phyloP scores from a whole-genome alignment of 768 basidiomycete genomes.

The Sarcodon aspratus region DNA sequence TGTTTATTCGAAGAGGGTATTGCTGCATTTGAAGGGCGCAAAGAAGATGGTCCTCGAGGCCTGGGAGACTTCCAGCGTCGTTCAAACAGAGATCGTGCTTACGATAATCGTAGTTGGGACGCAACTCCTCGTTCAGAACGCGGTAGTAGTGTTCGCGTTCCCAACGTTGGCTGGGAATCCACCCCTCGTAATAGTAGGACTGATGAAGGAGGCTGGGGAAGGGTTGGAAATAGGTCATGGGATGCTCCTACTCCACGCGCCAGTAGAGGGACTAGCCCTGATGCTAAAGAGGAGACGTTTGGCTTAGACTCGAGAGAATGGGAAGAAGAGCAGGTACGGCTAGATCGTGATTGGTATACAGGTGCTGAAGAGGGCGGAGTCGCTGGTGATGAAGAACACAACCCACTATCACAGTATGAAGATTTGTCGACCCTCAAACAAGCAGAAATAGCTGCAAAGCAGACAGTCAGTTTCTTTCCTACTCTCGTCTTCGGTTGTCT shows the following conservation, averaged over 20 bases:
- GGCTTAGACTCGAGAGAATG: constrained; percentile 78
- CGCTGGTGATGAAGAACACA: constrained; percentile 85
- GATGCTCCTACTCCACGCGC: constrained; percentile 77
- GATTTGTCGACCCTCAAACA: constrained; percentile 62
- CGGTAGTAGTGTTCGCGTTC: constrained; percentile 66
- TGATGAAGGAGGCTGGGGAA: constrained; percentile 54
- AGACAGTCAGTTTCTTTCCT: constrained; percentile 33
- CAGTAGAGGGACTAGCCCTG: constrained; percentile 56
- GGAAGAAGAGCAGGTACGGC: constrained; percentile 90
- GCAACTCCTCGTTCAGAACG: constrained; percentile 52
- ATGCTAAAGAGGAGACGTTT: constrained; percentile 50
- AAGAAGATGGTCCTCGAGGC: constrained; percentile 56
- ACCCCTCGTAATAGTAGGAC: constrained; percentile 57
- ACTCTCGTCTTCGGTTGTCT: constrained; percentile 5
- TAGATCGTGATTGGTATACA: constrained; percentile 96
- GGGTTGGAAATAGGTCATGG: constrained; percentile 45
- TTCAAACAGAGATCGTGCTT: constrained; percentile 57
- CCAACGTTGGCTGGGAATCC: constrained; percentile 90
- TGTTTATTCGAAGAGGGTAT: constrained; percentile 50
- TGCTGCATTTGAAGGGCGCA: constrained; percentile 40
- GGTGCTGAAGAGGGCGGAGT: constrained; percentile 79
- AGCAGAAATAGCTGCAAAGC: constrained; percentile 66
- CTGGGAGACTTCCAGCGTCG: constrained; percentile 89
- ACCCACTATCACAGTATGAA: constrained; percentile 89
- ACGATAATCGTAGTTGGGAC: constrained; percentile 35